Conservation (phyloP, 2,329 filamentous ascomycete genomes). For the Colletotrichum tropicicola region DNA sequence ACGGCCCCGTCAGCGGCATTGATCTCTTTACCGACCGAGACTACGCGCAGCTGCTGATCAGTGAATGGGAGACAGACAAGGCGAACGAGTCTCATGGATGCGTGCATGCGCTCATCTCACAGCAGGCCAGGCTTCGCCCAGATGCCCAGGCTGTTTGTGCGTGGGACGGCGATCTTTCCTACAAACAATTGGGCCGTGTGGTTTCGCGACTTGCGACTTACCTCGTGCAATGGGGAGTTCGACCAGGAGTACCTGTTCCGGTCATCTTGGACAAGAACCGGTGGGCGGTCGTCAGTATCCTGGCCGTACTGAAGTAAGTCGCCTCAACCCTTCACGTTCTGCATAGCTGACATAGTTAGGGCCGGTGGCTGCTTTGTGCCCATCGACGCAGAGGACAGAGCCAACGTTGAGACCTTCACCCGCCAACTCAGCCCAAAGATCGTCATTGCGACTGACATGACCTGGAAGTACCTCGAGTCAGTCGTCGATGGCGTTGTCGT, state of each 20-base stretch:
- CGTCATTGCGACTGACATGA: constrained; percentile 53
- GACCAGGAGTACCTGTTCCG: constrained; percentile 66
- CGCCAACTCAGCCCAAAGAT: constrained; percentile 53
- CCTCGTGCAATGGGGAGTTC: constrained; percentile 60
- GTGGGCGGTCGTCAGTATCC: constrained; percentile 73
- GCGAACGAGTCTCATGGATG: constrained; percentile 49
- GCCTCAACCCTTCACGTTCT: constrained; percentile 37
- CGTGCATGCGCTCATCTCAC: constrained; percentile 55
- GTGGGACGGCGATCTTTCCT: constrained; percentile 55
- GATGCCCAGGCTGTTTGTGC: constrained; percentile 52
- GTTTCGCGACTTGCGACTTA: constrained; percentile 50
- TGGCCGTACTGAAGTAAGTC: constrained; percentile 73
- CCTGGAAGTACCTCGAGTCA: constrained; percentile 48
- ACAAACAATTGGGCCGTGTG: constrained; percentile 47
- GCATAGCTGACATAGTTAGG: constrained; percentile 42
- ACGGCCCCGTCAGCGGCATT: constrained; percentile 51
- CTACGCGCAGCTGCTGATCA: constrained; percentile 61
- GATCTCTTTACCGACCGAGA: constrained; percentile 66
- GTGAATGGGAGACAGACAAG: constrained; percentile 55
- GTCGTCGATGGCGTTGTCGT: constrained; percentile 51
- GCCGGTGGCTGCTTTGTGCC: constrained; percentile 61
- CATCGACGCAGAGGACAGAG: constrained; percentile 54
- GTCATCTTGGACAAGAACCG: constrained; percentile 76
- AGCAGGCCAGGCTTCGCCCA: constrained; percentile 47
- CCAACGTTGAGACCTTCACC: constrained; percentile 51